Evolutionary conservation across 768 basidiomycete genomes (phyloP), one percentile per base, ranked within the genome.

Genomic region (Leccinum uliginosum): DNA sequence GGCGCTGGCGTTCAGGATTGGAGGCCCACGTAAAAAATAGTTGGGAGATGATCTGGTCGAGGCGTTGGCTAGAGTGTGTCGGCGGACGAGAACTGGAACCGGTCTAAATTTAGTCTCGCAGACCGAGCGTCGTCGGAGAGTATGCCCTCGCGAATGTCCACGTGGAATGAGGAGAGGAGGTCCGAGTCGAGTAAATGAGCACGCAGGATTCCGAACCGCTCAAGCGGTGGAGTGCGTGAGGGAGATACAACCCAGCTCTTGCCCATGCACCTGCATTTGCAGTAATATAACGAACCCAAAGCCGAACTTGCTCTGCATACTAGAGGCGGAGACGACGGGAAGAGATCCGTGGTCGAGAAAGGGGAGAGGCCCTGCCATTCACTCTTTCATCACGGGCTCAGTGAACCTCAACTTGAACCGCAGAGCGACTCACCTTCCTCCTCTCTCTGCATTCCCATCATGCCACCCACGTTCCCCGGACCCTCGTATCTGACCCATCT

Each of bases 11-110:
- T 19, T 62, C 58, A 12, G 74, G 74, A 48, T 74, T 65, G 6
- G 76, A 68, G 6, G 77, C 81, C 86, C 85, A 88, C 32, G 74
- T 67, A 63, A 79, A 85, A 59, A 87, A 78, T 73, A 66, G 29
- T 29, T 29, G 29, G 29, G 29, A 29, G 29, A 29, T 29, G 29
- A 29, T 29, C 29, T 29, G 29, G 58, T 85, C 83, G 17, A 77
- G 61, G n/a, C 69, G 62, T 23, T 70, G 65, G 9, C 21, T 55
- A 10, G 57, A 64, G 19, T 64, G 45, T 56, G 27, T 76, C 67
- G 5, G 72, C 54, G 10, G 74, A 48, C 12, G 73, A 66, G 26
- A 76, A 66, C 1, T 69, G 62, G 57, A 86, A 79, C n/a, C 80
- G 76, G 17, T 64, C 29, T 29, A 29, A 29, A 29, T 10, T 29